phyloP scores from a whole-genome alignment of 169 alveolate genomes.

The Theileria annulata region DNA sequence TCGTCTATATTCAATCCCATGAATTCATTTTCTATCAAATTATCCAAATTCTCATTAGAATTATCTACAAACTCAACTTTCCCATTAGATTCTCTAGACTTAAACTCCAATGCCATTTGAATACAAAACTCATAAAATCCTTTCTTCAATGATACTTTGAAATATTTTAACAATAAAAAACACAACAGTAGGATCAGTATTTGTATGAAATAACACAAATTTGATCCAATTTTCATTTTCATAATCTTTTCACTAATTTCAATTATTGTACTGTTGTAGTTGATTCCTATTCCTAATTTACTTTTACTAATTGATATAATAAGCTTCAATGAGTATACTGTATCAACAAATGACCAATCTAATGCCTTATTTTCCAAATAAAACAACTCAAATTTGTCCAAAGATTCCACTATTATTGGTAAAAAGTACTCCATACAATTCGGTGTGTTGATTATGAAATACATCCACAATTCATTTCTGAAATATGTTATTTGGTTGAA shows the following conservation, averaged over 20 bases:
- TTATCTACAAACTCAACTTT: not conserved
- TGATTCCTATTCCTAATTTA: not conserved
- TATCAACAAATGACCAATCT: not conserved
- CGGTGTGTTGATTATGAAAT: not conserved
- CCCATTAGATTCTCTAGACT: not conserved
- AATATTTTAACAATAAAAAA: not conserved
- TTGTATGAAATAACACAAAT: not conserved
- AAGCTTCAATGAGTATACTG: not conserved
- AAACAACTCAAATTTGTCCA: not conserved
- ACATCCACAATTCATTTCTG: conserved; percentile 3
- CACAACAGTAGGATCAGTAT: not conserved
- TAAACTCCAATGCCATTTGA: not conserved
- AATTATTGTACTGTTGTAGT: not conserved
- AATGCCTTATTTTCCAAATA: not conserved
- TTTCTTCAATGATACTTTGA: not conserved
- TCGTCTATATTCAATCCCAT: not conserved
- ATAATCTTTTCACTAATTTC: not conserved
- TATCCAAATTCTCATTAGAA: not conserved
- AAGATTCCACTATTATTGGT: not conserved
- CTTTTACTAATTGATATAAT: not conserved
- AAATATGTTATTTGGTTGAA: not conserved
- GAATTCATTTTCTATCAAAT: not conserved
- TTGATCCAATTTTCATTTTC: not conserved
- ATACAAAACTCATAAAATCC: not conserved
- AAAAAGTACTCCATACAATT: not conserved